Percentiles rank a stretch among this genome's conserved stretches.
phyloP scores from a whole-genome alignment of 768 basidiomycete genomes.

The Mycena chlorophos region DNA sequence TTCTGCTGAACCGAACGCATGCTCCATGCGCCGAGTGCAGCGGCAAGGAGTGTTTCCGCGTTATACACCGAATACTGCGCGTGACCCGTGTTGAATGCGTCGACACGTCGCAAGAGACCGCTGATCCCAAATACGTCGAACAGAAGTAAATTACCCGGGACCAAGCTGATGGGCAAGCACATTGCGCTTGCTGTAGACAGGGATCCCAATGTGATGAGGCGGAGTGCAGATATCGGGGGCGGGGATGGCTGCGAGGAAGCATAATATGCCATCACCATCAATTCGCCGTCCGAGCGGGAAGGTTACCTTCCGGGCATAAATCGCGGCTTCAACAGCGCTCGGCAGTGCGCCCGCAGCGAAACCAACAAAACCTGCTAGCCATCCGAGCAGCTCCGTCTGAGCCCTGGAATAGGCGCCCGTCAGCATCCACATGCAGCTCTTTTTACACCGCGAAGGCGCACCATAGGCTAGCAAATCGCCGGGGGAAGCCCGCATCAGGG shows the following conservation, averaged over 20 bases:
- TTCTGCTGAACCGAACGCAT: not conserved
- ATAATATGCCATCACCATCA: not conserved
- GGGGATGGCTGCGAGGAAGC: not conserved
- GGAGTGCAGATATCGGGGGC: not conserved
- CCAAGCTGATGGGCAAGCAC: not conserved
- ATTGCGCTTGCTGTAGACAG: not conserved
- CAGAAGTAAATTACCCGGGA: not conserved
- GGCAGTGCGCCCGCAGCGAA: not conserved
- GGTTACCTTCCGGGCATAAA: not conserved
- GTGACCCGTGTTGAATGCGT: not conserved
- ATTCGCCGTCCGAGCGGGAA: not conserved
- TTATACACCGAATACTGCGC: conserved; percentile 2
- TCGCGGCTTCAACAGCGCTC: not conserved
- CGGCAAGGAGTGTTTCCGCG: not conserved
- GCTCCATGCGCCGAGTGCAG: not conserved
- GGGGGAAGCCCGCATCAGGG: not conserved
- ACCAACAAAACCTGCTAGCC: not conserved
- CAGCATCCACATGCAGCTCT: not conserved
- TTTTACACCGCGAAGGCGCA: not conserved
- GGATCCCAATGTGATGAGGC: not conserved
- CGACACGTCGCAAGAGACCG: not conserved
- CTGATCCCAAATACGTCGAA: not conserved
- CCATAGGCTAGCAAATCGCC: not conserved
- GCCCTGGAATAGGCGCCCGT: not conserved
- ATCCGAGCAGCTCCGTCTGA: not conserved